phyloP scores from a whole-genome alignment of 2,329 filamentous ascomycete genomes.

The Corniculantispora saksenae region DNA sequence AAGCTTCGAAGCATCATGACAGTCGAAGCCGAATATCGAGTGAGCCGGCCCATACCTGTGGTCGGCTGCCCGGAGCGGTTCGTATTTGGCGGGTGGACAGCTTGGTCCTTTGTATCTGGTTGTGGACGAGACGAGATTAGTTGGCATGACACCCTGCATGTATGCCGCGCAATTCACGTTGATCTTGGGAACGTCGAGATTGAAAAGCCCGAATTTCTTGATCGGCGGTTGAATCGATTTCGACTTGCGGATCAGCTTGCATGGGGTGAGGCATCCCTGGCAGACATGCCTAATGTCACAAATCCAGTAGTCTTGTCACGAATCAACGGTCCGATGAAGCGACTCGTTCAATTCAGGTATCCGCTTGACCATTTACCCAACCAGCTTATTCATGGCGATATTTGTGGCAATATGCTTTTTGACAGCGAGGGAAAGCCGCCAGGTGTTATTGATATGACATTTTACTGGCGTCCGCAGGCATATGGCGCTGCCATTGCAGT shows the following conservation, averaged over 20 bases:
- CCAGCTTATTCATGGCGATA: conserved; percentile 19
- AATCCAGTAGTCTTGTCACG: not conserved
- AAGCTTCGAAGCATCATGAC: not conserved
- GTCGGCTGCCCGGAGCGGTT: not conserved
- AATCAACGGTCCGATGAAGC: not conserved
- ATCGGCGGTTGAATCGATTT: conserved; percentile 8
- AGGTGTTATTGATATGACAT: conserved; percentile 21
- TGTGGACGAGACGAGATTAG: not conserved
- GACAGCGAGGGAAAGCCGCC: conserved; percentile 2
- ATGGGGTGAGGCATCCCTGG: conserved; percentile 13
- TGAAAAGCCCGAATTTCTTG: conserved; percentile 11
- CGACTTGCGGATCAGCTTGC: conserved; percentile 19
- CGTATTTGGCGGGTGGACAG: not conserved
- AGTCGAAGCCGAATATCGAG: not conserved
- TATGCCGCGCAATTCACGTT: not conserved
- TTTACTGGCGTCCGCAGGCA: conserved; percentile 18
- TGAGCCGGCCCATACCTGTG: not conserved
- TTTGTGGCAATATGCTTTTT: conserved; percentile 20
- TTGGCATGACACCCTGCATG: not conserved
- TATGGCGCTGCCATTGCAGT: conserved; percentile 21
- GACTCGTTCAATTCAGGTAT: conserved; percentile 1
- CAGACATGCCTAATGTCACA: not conserved
- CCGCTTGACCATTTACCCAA: not conserved
- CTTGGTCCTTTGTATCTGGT: not conserved
- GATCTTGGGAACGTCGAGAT: conserved; percentile 5